Base-by-base conservation (phyloP, 768 basidiomycete genomes). In the Melanogaster broomeanus region DNA sequence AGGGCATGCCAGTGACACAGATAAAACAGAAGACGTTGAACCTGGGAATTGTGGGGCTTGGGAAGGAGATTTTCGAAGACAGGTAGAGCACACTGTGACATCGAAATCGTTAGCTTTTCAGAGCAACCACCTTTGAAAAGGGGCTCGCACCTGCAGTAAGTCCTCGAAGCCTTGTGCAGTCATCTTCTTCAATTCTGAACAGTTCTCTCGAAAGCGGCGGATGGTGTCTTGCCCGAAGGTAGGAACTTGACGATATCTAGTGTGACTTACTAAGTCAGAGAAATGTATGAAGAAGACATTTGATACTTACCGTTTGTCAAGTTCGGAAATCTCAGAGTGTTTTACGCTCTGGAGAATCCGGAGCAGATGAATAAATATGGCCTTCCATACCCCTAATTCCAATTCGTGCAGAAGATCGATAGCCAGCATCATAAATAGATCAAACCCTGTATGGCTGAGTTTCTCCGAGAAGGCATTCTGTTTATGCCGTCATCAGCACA, bases 141-240 rank as follows among this genome's bases (percentile, higher is more conserved):
- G 33, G 16, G 16, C 11, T n/a, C 38, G 5, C 24, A 49, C 48
- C 57, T 73, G 73, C 0, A 74, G 51, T 15, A 73, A 55, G 44
- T 74, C 73, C 40, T 74, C 70, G 49, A 61, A 74, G 40, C 74
- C 69, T 18, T 63, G 56, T 1, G 71, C 73, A n/a, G 71, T 70
- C 12, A 73, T 51, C 47, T 67, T 64, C 42, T 67, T 66, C 56
- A 75, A 57, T 21, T 62, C 64, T 3, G 72, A 65, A 2, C 59
- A 65, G 58, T 74, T 69, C 18, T 59, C 43, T 9, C 31, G 21
- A 38, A 73, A 74, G 18, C 48, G 46, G 0, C 65, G 58, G n/a
- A 74, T 73, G 0, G 65, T 68, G 6, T 50, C 48, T 1, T 53
- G 46, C 0, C 72, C 71, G 59, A 75, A 74, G 0, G 66, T 47